Percentiles rank a stretch among this genome's conserved stretches.
Conservation (phyloP, 2,329 filamentous ascomycete genomes). For the Hypomyces perniciosus region DNA sequence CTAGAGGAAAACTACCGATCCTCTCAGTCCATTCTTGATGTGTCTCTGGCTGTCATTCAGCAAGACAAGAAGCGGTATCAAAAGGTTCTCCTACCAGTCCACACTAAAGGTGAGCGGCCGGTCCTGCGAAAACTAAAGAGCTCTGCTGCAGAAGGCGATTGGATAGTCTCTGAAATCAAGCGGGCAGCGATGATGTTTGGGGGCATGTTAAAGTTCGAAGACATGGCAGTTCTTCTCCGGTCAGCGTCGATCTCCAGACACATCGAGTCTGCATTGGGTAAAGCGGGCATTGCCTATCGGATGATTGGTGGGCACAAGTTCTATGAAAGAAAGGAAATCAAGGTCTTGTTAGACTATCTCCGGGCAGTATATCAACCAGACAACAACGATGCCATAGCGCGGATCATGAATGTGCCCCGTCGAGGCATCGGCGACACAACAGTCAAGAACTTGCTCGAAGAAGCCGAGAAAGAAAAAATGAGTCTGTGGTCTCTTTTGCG, state of each 20-base stretch:
- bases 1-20: slow-evolving; percentile 94
- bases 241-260: slow-evolving; percentile 76
- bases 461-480: slow-evolving; percentile 64
- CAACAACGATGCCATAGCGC: slow-evolving; percentile 78
- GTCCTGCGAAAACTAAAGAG: slow-evolving; percentile 71
- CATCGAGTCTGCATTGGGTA: slow-evolving; percentile 78
- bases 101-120: slow-evolving; percentile 71
- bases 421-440: slow-evolving; percentile 77
- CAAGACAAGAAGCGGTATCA: slow-evolving; percentile 77
- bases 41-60: slow-evolving; percentile 80
- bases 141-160: slow-evolving; percentile 69
- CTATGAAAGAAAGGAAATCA: slow-evolving; percentile 86
- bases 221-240: slow-evolving; percentile 82
- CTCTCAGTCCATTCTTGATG: slow-evolving; percentile 73
- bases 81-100: slow-evolving; percentile 74
- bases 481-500: slow-evolving; percentile 71
- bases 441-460: slow-evolving; percentile 65
- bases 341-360: slow-evolving; percentile 80
- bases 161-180: slow-evolving; percentile 81
- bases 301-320: slow-evolving; percentile 91
- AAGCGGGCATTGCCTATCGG: slow-evolving; percentile 75
- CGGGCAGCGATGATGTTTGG: slow-evolving; percentile 66
- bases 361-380: slow-evolving; percentile 77
- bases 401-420: slow-evolving; percentile 78
- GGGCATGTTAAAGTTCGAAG: slow-evolving; percentile 63